Evolutionary conservation across 2,329 filamentous ascomycete genomes (phyloP).

Genomic region (Raffaelea arxii): DNA sequence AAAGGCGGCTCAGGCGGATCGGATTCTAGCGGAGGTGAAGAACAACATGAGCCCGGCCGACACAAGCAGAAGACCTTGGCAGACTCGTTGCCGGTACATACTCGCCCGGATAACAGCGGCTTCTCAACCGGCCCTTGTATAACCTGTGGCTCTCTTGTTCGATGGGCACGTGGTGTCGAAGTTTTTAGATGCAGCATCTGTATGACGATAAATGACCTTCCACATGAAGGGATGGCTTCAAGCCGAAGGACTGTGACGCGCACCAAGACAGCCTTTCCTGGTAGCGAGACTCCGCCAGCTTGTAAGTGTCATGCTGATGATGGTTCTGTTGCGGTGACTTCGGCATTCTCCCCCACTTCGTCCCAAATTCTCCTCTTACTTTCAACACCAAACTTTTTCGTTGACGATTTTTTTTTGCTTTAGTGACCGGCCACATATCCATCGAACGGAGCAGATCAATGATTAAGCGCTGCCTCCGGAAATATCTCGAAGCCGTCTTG

Average conservation of each 20-base stretch:
- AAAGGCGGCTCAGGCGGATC: slow-evolving; percentile 20
- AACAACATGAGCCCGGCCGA: slow-evolving; percentile 10
- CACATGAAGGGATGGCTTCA: neutral
- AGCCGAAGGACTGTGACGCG: no score
- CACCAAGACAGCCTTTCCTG: no score
- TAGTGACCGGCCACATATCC: slow-evolving; percentile 33
- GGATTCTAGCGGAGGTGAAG: slow-evolving; percentile 33
- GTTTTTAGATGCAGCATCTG: slow-evolving; percentile 79
- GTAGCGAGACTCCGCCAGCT: no score
- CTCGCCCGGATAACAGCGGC: slow-evolving; percentile 35
- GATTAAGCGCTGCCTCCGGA: slow-evolving; percentile 27
- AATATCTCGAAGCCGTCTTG: slow-evolving; percentile 20
- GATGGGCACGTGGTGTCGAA: slow-evolving; percentile 64
- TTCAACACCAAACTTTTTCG: neutral
- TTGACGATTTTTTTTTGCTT: neutral
- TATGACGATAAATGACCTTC: slow-evolving; percentile 75
- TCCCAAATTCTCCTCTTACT: no score
- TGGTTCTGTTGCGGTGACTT: no score
- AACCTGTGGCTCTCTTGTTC: slow-evolving; percentile 72
- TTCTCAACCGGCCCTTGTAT: slow-evolving; percentile 67
- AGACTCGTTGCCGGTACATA: slow-evolving; percentile 9
- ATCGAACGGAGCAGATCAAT: slow-evolving; percentile 49
- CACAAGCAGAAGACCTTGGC: neutral
- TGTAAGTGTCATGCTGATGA: no score
- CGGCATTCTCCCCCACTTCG: no score